Percentiles rank a stretch among this genome's conserved stretches.
Conservation (phyloP, 129 eudicot species). For the Flaveria robusta region DNA sequence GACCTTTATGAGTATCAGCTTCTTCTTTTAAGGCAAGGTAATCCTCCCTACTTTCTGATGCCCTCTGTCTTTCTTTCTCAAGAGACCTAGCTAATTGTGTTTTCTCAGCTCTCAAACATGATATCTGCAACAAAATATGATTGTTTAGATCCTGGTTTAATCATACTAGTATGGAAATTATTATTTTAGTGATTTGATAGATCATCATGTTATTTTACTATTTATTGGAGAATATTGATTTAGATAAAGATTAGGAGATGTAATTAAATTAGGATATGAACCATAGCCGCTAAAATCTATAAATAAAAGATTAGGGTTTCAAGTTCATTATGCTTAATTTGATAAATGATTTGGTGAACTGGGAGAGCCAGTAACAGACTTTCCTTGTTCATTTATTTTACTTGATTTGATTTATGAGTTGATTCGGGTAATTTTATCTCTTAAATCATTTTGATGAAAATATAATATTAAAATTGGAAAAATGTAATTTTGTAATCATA, state of each 20-base stretch:
- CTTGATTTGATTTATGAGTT: background rate
- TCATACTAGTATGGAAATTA: no score
- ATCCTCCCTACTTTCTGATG: conserved; percentile 85
- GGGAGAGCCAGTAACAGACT: no score
- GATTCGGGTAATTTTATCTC: background rate
- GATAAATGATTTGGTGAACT: no score
- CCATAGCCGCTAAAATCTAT: no score
- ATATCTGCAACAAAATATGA: conserved; percentile 58
- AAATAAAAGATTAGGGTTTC: no score
- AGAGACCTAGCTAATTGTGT: conserved; percentile 75
- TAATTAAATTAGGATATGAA: no score
- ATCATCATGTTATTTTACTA: no score
- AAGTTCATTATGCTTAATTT: no score
- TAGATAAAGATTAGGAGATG: background rate
- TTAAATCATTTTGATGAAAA: no score
- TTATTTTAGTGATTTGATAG: conserved; percentile 3
- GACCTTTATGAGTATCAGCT: conserved; percentile 80
- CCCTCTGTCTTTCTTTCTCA: conserved; percentile 89
- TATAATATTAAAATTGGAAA: background rate
- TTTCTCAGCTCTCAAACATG: conserved; percentile 90
- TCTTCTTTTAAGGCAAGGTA: conserved; percentile 82
- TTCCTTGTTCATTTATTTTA: no score
- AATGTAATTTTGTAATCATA: background rate
- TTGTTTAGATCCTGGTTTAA: background rate
- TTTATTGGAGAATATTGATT: no score